Base-by-base conservation (phyloP, 2,329 filamentous ascomycete genomes). In the Epichloe sibirici region DNA sequence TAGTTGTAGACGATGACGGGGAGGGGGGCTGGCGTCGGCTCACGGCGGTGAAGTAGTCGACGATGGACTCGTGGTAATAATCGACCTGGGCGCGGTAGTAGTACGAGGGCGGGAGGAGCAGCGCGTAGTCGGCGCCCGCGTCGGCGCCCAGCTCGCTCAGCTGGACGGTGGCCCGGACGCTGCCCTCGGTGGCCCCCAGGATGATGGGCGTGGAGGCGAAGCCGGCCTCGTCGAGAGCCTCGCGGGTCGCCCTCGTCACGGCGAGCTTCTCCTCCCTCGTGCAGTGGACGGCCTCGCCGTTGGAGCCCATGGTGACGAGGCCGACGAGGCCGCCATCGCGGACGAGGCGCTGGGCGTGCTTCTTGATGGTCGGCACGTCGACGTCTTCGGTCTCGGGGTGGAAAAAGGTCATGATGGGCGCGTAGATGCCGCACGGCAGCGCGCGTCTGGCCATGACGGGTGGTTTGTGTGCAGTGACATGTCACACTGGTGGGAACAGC, bases 1-100 rank as follows among this genome's bases (percentile, higher is more conserved):
- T 93, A 95, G 74, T 94, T 95, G 79, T 95, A 95, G 47, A 95
- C 73, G 57, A 94, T 79, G 51, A 95, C 67, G n/a, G 88, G 87
- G 93, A 17, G 17, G 71, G 5, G 87, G 84, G 49, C 83, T 87
- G 40, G 68, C 75, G 66, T 91, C 85, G 47, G 89, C 89, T 17
- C 5, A 95, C 86, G 52, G 78, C 76, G 52, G 74, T 78, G 72
- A 85, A 90, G 73, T 86, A 90, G 60, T 85, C 78, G 63, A 83
- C 78, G 54, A 94, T 75, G 55, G 86, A 78, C 49, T 82, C 77
- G 60, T 90, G 85, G 65, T 21, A 21, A 21, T 21, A 21, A 21
- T 87, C 85, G 67, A 88, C 83, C 59, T 85, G 83, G 50, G 78
- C 77, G 53, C 85, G 83, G 17, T 21, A 21, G 77, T 90, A 95